These are phyloP conservation scores for Nicotiana sylvestris DNA, from an alignment of 257 asterid genomes.

Conservation along the genomic window DNA sequence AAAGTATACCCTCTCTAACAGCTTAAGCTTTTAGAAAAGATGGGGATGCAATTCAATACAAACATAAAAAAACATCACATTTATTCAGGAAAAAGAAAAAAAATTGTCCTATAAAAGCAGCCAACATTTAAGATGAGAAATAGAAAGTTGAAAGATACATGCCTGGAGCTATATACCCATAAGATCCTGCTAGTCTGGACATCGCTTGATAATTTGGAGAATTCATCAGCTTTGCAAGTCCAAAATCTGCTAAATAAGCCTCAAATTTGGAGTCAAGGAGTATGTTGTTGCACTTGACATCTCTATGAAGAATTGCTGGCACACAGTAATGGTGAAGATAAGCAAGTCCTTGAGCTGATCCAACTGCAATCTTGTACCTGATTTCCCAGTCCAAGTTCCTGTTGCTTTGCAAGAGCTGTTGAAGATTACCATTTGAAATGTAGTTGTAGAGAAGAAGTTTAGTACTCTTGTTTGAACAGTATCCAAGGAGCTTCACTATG, in stretches of 20 bases:
- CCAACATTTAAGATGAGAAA: background rate
- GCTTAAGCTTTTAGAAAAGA: background rate
- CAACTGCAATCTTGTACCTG: constrained; percentile 79
- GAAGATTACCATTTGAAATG: constrained; percentile 77
- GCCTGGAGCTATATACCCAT: constrained; percentile 95
- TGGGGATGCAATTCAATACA: background rate
- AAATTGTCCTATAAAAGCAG: background rate
- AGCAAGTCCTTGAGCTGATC: constrained; percentile 87
- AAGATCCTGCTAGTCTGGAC: constrained; percentile 84
- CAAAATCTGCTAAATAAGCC: constrained; percentile 88
- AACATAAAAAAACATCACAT: background rate
- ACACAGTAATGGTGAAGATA: constrained; percentile 88
- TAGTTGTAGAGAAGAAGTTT: constrained; percentile 83
- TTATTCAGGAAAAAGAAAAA: background rate
- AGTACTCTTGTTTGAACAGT: constrained; percentile 69
- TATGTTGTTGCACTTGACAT: constrained; percentile 89
- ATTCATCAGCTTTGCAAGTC: constrained; percentile 80
- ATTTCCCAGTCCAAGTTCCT: constrained; percentile 84
- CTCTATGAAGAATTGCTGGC: constrained; percentile 81
- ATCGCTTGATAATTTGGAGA: constrained; percentile 73
- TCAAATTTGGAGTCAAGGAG: constrained; percentile 71
- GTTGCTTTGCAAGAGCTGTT: constrained; percentile 59
- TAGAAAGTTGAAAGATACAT: constrained; percentile 22
- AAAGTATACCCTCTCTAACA: background rate
- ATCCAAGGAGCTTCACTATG: constrained; percentile 74